A percentile compares a stretch with the other conserved stretches of the same genome.
phyloP scores from a whole-genome alignment of 805 yeast genomes.

The Osmozyma mogii region DNA sequence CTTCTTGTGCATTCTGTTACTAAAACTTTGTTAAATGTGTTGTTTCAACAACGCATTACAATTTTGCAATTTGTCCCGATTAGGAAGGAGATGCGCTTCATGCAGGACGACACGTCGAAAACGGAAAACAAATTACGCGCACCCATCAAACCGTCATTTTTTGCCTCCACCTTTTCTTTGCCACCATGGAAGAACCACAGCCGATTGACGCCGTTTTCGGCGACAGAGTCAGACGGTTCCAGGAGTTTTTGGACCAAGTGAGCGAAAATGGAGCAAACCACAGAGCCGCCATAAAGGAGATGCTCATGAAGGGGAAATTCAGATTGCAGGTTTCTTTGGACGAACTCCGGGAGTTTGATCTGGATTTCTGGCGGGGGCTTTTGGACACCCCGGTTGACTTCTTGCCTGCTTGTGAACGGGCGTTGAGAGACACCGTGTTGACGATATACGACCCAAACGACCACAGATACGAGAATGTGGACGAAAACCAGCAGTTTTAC shows the following conservation, averaged over 20 bases:
- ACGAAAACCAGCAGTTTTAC: constrained; percentile 58
- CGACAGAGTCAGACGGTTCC: constrained; percentile 82
- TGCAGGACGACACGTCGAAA: too few relatives aligned
- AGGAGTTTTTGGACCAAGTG: constrained; percentile 67
- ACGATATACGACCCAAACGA: constrained; percentile 62
- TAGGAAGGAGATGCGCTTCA: too few relatives aligned
- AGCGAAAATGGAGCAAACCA: constrained; percentile 51
- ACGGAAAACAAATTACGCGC: too few relatives aligned
- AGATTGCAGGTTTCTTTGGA: constrained; percentile 75
- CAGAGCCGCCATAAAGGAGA: constrained; percentile 58
- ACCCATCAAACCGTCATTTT: too few relatives aligned
- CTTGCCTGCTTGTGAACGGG: constrained; percentile 84
- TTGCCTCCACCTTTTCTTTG: too few relatives aligned
- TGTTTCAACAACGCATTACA: too few relatives aligned
- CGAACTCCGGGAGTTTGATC: constrained; percentile 79
- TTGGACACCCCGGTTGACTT: constrained; percentile 73
- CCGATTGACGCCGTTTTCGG: constrained; percentile 47
- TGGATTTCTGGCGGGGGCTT: constrained; percentile 68
- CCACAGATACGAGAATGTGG: constrained; percentile 43
- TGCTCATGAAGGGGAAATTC: constrained; percentile 59
- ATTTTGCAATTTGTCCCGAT: too few relatives aligned
- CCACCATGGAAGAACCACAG: constrained; percentile 20
- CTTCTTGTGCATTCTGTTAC: too few relatives aligned
- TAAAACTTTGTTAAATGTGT: too few relatives aligned
- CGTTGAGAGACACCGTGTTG: constrained; percentile 70